Evolutionary conservation across 768 basidiomycete genomes (phyloP).

Genomic region (Hericium alpestre): DNA sequence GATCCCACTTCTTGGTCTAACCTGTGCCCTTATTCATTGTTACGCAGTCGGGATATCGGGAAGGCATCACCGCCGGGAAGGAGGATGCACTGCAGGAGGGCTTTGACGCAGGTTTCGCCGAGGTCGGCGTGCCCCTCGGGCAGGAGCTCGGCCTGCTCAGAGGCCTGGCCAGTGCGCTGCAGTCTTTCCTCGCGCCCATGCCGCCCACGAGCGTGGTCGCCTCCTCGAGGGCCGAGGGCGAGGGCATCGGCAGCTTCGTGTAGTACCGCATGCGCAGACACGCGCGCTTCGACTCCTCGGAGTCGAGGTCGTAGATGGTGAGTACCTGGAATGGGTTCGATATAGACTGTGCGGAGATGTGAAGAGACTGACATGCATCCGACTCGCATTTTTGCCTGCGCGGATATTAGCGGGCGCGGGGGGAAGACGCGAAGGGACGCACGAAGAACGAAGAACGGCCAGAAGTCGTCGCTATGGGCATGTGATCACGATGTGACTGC

Average conservation of each 20-base stretch:
- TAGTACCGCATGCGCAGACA: slow-evolving; percentile 40
- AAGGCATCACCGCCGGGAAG: slow-evolving; percentile 90
- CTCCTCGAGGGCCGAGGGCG: slow-evolving; percentile 31
- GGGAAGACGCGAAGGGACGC: slow-evolving; percentile 13
- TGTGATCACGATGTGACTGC: slow-evolving; percentile 4
- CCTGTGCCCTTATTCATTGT: background rate
- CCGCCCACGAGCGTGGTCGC: slow-evolving; percentile 64
- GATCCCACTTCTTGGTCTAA: background rate
- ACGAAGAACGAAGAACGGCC: slow-evolving; percentile 65
- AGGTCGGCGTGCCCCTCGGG: slow-evolving; percentile 62
- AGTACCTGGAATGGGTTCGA: slow-evolving; percentile 36
- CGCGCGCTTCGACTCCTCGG: slow-evolving; percentile 48
- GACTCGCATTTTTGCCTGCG: slow-evolving; percentile 55
- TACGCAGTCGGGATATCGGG: slow-evolving; percentile 82
- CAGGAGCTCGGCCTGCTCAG: slow-evolving; percentile 69
- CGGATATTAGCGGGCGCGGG: background rate
- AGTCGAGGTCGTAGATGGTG: slow-evolving; percentile 60
- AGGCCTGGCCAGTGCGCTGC: slow-evolving; percentile 55
- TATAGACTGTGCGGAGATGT: background rate
- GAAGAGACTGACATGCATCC: slow-evolving; percentile 49
- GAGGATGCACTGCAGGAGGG: slow-evolving; percentile 79
- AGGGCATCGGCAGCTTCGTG: slow-evolving; percentile 22
- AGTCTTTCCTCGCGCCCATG: slow-evolving; percentile 41
- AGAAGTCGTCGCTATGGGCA: slow-evolving; percentile 64
- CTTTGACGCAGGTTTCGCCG: slow-evolving; percentile 78